Conservation (phyloP, 2,329 filamentous ascomycete species). For the Diaporthe helianthi region DNA sequence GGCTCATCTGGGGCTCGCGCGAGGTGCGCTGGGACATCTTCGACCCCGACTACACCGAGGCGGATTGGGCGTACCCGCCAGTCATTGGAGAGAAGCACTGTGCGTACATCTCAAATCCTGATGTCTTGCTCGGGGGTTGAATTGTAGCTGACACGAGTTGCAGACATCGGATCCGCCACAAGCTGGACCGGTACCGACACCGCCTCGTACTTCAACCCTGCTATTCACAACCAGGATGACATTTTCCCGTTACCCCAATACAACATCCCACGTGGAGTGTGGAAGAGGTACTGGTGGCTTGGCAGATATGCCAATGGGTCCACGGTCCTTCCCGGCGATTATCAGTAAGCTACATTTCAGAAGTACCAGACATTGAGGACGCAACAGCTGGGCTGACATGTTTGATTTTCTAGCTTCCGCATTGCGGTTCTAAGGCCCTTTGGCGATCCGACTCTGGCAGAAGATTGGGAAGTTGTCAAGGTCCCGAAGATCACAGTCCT, state of each 20-base stretch:
- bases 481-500: not conserved
- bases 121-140: not conserved
- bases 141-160: not conserved
- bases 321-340: not conserved
- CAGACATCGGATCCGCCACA: not conserved
- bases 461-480: not conserved
- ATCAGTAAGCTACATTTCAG: not conserved
- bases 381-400: not conserved
- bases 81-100: constrained; percentile 40
- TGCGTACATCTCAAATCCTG: not conserved
- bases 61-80: constrained; percentile 42
- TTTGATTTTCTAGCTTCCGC: not conserved
- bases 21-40: constrained; percentile 43
- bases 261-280: not conserved
- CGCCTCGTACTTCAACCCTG: not conserved
- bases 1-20: constrained; percentile 38
- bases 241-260: constrained; percentile 3
- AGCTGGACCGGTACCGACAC: constrained; percentile 1
- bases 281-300: constrained; percentile 20
- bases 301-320: constrained; percentile 15
- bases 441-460: not conserved
- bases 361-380: too few relatives aligned
- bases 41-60: constrained; percentile 37
- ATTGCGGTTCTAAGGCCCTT: not conserved
- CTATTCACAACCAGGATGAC: not conserved